These are phyloP conservation scores for Penicillium sp. DNA, from an alignment of 2,329 filamentous ascomycete genomes.

Conservation along the genomic window DNA sequence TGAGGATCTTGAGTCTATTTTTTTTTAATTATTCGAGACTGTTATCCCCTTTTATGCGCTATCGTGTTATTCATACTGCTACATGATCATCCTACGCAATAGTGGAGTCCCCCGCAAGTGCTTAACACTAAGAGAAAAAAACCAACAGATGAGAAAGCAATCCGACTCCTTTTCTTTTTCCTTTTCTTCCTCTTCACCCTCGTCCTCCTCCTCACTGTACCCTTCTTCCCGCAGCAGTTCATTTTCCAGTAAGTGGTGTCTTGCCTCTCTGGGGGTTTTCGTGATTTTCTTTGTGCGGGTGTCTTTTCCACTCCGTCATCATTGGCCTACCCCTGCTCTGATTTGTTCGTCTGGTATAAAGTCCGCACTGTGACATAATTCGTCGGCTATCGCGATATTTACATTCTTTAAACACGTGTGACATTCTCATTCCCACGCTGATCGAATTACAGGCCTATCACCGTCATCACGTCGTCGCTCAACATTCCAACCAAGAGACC, in stretches of 20 bases:
- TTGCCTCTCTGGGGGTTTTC: not conserved
- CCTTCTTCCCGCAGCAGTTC: conserved; percentile 36
- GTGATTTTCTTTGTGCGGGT: not conserved
- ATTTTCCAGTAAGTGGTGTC: conserved; percentile 11
- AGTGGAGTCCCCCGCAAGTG: conserved; percentile 12
- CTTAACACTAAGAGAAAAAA: conserved; percentile 8
- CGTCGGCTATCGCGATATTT: conserved; percentile 11
- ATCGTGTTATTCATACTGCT: no score
- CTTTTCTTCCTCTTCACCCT: conserved; percentile 21
- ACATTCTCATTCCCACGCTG: conserved; percentile 30
- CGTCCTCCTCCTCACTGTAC: conserved; percentile 30
- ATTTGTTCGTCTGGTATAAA: conserved; percentile 2
- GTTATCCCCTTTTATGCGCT: no score
- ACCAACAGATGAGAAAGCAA: conserved; percentile 12
- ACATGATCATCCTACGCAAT: not conserved
- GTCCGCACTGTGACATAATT: conserved; percentile 5
- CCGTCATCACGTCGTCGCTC: conserved; percentile 22
- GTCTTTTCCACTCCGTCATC: conserved; percentile 1
- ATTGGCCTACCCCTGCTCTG: conserved; percentile 9
- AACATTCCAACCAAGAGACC: conserved; percentile 30
- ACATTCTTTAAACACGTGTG: conserved; percentile 32
- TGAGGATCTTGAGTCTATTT: not conserved
- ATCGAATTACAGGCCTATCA: conserved; percentile 29
- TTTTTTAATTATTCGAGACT: not conserved
- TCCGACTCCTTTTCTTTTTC: conserved; percentile 21